These are phyloP conservation scores for Orbilia brochopaga DNA, from an alignment of 2,329 filamentous ascomycete genomes.

Conservation along the genomic window DNA sequence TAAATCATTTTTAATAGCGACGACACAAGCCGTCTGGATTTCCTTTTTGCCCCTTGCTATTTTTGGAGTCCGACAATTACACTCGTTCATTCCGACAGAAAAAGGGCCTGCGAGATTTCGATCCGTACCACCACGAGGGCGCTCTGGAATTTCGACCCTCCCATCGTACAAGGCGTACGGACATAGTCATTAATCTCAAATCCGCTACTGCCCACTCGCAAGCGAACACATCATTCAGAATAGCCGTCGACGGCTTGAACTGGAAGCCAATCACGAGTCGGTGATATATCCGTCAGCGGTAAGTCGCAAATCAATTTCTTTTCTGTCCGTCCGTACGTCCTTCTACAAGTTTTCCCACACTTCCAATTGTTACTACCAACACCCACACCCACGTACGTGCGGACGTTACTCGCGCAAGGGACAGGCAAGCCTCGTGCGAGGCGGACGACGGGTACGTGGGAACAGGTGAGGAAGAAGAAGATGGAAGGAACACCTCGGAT, in stretches of 20 bases:
- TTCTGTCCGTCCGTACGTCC: not conserved
- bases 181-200: conserved; percentile 36
- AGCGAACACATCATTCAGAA: conserved; percentile 32
- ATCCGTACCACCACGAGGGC: conserved; percentile 43
- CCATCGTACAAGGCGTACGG: conserved; percentile 26
- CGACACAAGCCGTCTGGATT: conserved; percentile 37
- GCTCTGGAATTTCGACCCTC: conserved; percentile 30
- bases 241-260: conserved; percentile 27
- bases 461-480: conserved; percentile 19
- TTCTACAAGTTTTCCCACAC: conserved; percentile 25
- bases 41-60: conserved; percentile 29
- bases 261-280: conserved; percentile 51
- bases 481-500: conserved; percentile 25
- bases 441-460: conserved; percentile 4
- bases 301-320: conserved; percentile 15
- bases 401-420: conserved; percentile 5
- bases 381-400: too few relatives aligned
- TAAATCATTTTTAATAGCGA: conserved; percentile 48
- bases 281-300: conserved; percentile 49
- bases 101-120: conserved; percentile 33
- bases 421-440: not conserved
- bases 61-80: conserved; percentile 49
- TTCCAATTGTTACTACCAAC: conserved; percentile 37
- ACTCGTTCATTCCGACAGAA: conserved; percentile 48
- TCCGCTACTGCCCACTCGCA: conserved; percentile 30